Conservation (phyloP, 1,284 basidiomycete genomes). For the Ceratorhiza oryzae-sativae region DNA sequence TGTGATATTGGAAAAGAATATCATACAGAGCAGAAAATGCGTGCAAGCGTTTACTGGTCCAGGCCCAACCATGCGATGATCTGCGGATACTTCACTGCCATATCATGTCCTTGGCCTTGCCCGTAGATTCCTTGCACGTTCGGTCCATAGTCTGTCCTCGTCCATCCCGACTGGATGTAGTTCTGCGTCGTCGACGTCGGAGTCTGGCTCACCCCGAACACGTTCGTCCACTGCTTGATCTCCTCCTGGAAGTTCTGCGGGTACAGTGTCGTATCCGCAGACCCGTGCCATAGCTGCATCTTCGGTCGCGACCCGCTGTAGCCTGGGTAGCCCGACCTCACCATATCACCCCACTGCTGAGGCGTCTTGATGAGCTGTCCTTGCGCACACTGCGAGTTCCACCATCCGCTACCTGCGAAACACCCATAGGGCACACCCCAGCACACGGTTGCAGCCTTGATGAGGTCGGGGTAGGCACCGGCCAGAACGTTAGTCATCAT, state of each 20-base stretch:
- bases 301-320: conserved; percentile 61
- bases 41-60: not conserved
- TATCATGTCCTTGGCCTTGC: conserved; percentile 56
- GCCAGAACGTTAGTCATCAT: conserved; percentile 68
- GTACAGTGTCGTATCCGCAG: conserved; percentile 59
- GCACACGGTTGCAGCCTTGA: conserved; percentile 58
- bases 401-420: conserved; percentile 58
- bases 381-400: conserved; percentile 59
- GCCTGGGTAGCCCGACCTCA: conserved; percentile 57
- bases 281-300: conserved; percentile 65
- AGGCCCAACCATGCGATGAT: not conserved
- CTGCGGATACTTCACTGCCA: conserved; percentile 50
- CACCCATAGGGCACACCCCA: conserved; percentile 62
- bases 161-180: conserved; percentile 55
- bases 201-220: conserved; percentile 56
- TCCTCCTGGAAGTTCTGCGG: conserved; percentile 61
- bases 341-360: conserved; percentile 60
- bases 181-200: conserved; percentile 54
- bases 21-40: no score
- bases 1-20: no score
- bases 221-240: conserved; percentile 59
- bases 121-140: conserved; percentile 57
- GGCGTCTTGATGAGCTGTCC: conserved; percentile 58
- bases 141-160: conserved; percentile 57
- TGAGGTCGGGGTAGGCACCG: conserved; percentile 64